Percentiles rank a stretch among this genome's conserved stretches.
These are phyloP conservation scores for Neurospora sp. DNA, from an alignment of 495 filamentous ascomycete genomes.

Conservation along the genomic window DNA sequence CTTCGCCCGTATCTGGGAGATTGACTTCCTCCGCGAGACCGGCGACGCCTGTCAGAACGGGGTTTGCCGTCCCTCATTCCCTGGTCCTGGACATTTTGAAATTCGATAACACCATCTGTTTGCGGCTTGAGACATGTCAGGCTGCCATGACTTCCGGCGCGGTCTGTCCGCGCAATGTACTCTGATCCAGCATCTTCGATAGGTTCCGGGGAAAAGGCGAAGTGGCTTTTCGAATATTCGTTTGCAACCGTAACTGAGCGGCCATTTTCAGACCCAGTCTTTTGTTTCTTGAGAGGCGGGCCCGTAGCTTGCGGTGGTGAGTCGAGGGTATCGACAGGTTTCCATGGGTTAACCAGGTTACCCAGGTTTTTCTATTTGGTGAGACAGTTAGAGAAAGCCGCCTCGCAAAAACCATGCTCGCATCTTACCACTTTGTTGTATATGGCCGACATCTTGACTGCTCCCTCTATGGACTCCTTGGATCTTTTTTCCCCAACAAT, in stretches of 20 bases:
- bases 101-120: conserved; percentile 12
- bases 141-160: conserved; percentile 9
- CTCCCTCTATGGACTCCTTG: conserved; percentile 10
- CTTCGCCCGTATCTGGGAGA: background rate
- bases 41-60: conserved; percentile 4
- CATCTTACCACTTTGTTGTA: background rate
- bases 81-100: conserved; percentile 5
- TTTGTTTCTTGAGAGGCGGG: conserved; percentile 19
- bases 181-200: conserved; percentile 12
- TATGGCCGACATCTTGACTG: conserved; percentile 4
- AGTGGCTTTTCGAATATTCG: conserved; percentile 1
- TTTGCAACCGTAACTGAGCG: background rate
- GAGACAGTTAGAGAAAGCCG: background rate
- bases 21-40: background rate
- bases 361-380: background rate
- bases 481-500: background rate
- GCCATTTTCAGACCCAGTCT: conserved; percentile 2
- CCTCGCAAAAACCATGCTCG: background rate
- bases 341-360: background rate
- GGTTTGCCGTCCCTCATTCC: background rate
- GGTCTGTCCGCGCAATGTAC: background rate
- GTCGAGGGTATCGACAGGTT: conserved; percentile 6
- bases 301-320: background rate
- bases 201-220: background rate
- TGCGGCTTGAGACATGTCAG: conserved; percentile 9